Evolutionary conservation across 805 yeast species (phyloP).

Genomic region (Starmera dryadoides): DNA sequence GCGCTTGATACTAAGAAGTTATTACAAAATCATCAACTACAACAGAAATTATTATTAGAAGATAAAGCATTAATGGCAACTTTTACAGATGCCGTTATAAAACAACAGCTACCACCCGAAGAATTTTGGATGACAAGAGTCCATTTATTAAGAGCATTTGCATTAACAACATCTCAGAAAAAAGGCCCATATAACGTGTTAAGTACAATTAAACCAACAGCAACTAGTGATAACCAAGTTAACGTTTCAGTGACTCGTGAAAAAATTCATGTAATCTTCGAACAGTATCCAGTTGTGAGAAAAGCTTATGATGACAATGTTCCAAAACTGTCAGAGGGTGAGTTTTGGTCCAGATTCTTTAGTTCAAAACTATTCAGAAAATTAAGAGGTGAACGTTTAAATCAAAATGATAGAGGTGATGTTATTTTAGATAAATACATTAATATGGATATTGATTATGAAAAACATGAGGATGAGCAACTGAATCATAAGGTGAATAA

Average conservation of each 20-base stretch:
- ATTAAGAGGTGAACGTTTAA: slow-evolving; percentile 81
- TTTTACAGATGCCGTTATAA: slow-evolving; percentile 84
- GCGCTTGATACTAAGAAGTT: slow-evolving; percentile 51
- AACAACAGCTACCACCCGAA: slow-evolving; percentile 64
- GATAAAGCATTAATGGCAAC: slow-evolving; percentile 63
- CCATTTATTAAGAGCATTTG: slow-evolving; percentile 75
- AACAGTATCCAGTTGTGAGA: slow-evolving; percentile 86
- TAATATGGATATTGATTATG: slow-evolving; percentile 56
- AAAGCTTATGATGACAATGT: slow-evolving; percentile 87
- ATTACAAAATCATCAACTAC: slow-evolving; percentile 66
- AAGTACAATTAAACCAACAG: slow-evolving; percentile 90
- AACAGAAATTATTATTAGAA: slow-evolving; percentile 66
- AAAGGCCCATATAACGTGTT: slow-evolving; percentile 91
- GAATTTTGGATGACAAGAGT: slow-evolving; percentile 86
- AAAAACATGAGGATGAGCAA: slow-evolving; percentile 34
- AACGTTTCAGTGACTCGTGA: slow-evolving; percentile 90
- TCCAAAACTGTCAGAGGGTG: slow-evolving; percentile 83
- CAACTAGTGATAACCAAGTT: slow-evolving; percentile 87
- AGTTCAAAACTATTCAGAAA: slow-evolving; percentile 82
- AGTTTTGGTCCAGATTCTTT: slow-evolving; percentile 95
- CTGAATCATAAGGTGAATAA: slow-evolving; percentile 48
- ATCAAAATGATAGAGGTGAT: slow-evolving; percentile 74
- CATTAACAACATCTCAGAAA: slow-evolving; percentile 76
- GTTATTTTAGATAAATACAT: slow-evolving; percentile 78
- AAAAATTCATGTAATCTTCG: slow-evolving; percentile 81